These are phyloP conservation scores for Ustulina deusta DNA, from an alignment of 2,329 filamentous ascomycete genomes.

Conservation along the genomic window DNA sequence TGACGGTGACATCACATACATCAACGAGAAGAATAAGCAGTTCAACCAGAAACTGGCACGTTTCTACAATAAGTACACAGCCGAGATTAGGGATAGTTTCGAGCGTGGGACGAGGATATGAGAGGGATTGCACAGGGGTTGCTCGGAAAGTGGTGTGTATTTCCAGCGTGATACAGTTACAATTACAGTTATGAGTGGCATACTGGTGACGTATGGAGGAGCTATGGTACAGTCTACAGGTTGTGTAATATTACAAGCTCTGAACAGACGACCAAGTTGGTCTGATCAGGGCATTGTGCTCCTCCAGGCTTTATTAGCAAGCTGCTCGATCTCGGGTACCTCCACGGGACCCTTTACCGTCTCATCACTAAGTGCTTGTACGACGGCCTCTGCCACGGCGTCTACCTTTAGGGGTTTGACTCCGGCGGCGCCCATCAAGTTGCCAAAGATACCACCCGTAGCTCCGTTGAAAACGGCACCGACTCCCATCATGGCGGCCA, in stretches of 20 bases:
- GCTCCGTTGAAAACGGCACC: conserved; percentile 82
- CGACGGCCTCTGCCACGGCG: conserved; percentile 86
- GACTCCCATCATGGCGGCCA: conserved; percentile 81
- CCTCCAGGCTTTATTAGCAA: conserved; percentile 88
- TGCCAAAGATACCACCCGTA: conserved; percentile 79
- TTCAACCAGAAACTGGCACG: conserved; percentile 97
- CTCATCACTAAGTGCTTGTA: conserved; percentile 85
- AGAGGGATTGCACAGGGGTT: conserved; percentile 44
- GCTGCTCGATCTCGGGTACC: conserved; percentile 80
- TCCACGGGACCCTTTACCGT: conserved; percentile 80
- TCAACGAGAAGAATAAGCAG: conserved; percentile 99
- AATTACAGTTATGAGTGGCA: conserved; percentile 20
- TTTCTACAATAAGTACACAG: conserved; percentile 99
- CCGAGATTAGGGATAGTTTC: conserved; percentile 96
- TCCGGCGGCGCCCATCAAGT: conserved; percentile 83
- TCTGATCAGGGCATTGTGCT: conserved; percentile 80
- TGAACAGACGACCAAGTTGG: neutral
- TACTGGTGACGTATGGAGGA: conserved; percentile 35
- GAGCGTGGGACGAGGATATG: conserved; percentile 97
- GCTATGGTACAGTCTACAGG: conserved; percentile 47
- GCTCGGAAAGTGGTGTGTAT: conserved; percentile 21
- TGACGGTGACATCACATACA: conserved; percentile 94
- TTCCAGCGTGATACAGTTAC: conserved; percentile 22
- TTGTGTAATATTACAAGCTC: conserved; percentile 40
- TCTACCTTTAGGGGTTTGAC: conserved; percentile 91